phyloP scores from a whole-genome alignment of 164 flowering plant genomes.

The Berberis thunbergii region DNA sequence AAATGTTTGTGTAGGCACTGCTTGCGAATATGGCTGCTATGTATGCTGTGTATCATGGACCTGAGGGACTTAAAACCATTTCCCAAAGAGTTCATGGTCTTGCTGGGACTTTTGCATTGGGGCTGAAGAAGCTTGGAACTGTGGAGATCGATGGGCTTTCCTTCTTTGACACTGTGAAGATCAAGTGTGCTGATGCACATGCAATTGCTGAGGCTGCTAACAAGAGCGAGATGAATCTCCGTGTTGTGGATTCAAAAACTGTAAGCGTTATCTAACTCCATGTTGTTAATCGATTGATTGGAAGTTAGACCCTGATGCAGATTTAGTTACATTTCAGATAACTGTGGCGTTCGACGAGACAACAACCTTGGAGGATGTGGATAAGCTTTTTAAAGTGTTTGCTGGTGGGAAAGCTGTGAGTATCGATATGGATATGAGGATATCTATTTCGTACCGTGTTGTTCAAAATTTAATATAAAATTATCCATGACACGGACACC shows the following conservation, averaged over 20 bases:
- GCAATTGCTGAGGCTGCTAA: conserved; percentile 74
- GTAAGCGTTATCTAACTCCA: conserved; percentile 31
- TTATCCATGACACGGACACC: not conserved
- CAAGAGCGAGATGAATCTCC: conserved; percentile 66
- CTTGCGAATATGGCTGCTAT: conserved; percentile 99
- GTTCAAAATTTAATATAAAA: not conserved
- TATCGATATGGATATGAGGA: conserved; percentile 5
- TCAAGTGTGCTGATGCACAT: conserved; percentile 65
- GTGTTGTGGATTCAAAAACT: conserved; percentile 66
- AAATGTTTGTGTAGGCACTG: conserved; percentile 52
- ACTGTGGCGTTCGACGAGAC: conserved; percentile 94
- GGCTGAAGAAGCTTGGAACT: conserved; percentile 76
- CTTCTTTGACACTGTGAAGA: conserved; percentile 94
- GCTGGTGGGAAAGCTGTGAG: conserved; percentile 78
- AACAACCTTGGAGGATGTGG: conserved; percentile 89
- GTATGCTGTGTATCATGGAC: conserved; percentile 98
- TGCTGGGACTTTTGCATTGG: conserved; percentile 74
- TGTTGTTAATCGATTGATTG: conserved; percentile 1
- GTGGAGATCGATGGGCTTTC: conserved; percentile 77
- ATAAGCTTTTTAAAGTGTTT: conserved; percentile 73
- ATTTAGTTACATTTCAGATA: conserved; percentile 40
- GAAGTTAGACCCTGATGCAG: conserved; percentile 4
- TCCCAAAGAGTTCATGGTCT: conserved; percentile 89
- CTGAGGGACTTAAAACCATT: conserved; percentile 83
- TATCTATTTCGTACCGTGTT: not conserved